A percentile compares a stretch with the other conserved stretches of the same genome.
Evolutionary conservation across 768 basidiomycete genomes (phyloP).

Genomic region (Macrolepiota dolichaula): DNA sequence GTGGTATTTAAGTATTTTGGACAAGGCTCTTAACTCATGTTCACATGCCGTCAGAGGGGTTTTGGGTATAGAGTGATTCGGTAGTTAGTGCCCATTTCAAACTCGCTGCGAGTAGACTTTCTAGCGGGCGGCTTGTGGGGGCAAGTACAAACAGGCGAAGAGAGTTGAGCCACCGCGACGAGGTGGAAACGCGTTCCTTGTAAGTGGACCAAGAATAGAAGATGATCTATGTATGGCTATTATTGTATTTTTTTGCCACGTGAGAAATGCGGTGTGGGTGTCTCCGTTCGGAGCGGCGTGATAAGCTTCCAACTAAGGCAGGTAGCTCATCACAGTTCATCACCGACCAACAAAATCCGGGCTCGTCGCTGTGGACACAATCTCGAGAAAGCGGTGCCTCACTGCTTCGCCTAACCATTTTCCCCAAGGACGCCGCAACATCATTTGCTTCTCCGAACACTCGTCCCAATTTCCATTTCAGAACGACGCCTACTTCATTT

Average conservation of each 20-base stretch:
- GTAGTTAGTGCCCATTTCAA: no score
- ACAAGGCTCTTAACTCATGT: no score
- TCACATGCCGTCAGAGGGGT: no score
- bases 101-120: no score
- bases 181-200: not conserved
- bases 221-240: not conserved
- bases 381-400: conserved; percentile 6
- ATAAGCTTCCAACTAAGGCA: not conserved
- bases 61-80: no score
- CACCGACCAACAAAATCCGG: not conserved
- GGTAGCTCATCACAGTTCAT: not conserved
- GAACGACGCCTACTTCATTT: not conserved
- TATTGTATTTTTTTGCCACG: not conserved
- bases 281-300: conserved; percentile 2
- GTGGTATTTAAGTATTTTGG: no score
- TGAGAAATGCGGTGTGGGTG: not conserved
- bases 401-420: conserved; percentile 7
- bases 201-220: not conserved
- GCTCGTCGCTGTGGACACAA: not conserved
- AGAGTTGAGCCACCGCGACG: not conserved
- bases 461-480: not conserved
- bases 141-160: not conserved
- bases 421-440: not conserved
- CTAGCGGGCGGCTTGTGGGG: no score
- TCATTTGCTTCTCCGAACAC: not conserved